Base-by-base conservation (phyloP, 2,329 filamentous ascomycete genomes). In the Colletotrichum shisoi region DNA sequence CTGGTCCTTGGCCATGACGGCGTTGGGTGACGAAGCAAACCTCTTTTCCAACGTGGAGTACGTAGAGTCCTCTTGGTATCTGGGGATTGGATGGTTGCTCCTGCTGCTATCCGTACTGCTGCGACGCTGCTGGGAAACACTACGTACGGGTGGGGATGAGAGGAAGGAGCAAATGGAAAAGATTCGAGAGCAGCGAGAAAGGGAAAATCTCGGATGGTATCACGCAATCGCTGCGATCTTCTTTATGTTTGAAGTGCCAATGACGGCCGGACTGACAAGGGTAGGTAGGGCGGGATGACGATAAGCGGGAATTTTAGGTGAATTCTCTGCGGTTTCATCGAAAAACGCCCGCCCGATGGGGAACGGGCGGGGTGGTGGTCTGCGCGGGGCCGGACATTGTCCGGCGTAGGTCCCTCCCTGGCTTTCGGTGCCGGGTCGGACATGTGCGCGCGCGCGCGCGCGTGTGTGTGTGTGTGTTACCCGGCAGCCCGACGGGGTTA, bases 361-460 rank as follows among this genome's bases (percentile, higher is more conserved):
- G 12, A 67, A 59, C 53, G 40, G 53, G 46, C 51, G 58, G 48
- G 48, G 34, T 40, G 19, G 17, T 5, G 24, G 24, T 27, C 48
- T 39, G 37, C 45, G 39, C 52, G 19, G 59, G 51, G 49, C 63
- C 63, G 63, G 58, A 17, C 13, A 31, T 13, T 52, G 59, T 57
- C 63, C 46, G 62, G 19, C 48, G 17, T 4, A 24, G 2, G 45
- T 40, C 6, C 12, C 45, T 40, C 6, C 12, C 45, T 17, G 27
- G 34, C 34, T 31, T 44, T 65, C 64, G 60, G 60, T 56, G 53
- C 60, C 64, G 64, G 64, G 37, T 49, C 54, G 60, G 64, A 24
- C 44, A 53, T 24, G n/a, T 15, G 21, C 3, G 24, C n/a, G n/a
- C n/a, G n/a, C n/a, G n/a, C n/a, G n/a, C n/a, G n/a, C n/a, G n/a